Evolutionary conservation across 75 land plant species (phyloP), one percentile per base, ranked within the genome.

Genomic region (Pinus taeda): DNA sequence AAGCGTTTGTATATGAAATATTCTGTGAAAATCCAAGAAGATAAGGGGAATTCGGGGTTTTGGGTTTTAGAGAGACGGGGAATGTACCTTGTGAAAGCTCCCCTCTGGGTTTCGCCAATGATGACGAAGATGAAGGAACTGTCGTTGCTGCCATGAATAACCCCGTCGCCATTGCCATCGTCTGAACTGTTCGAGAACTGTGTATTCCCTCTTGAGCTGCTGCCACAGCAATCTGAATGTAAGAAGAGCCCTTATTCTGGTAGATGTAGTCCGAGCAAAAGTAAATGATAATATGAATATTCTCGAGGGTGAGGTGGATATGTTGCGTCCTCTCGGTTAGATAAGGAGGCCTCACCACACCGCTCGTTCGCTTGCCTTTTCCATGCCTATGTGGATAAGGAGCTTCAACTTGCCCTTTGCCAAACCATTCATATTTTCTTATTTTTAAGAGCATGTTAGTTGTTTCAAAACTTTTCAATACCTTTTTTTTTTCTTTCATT

Each of bases 1-100:
- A 73, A 17, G 15, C 30, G 6, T 49, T 57, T 14, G 57, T 26
- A 14, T 17, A 42, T 42, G 39, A n/a, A 12, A 49, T 57, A 55
- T 65, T 42, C 2, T 55, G 80, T 15, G 58, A 56, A 57, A 74
- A 74, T 74, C 64, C 17, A 6, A 29, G 42, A 37, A 59, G 81
- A 45, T 71, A 78, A 70, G 79, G 81, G 21, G 24, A 20, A 33
- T n/a, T 69, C 37, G 55, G 30, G 83, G 73, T 42, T 62, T 71
- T 70, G 73, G 79, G 67, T 60, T 36, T 75, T 17, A 33, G 45
- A 22, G 49, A 61, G 30, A 75, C 15, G 4, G 42, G 22, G 30
- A 18, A 36, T n/a, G 77, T 59, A 75, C 49, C 67, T 20, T 37
- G 42, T 9, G 77, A 73, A 26, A 57, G 45, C n/a, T 56, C 36